Evolutionary conservation across 345 rosid genomes (phyloP).

Genomic region (Citrus sp.): DNA sequence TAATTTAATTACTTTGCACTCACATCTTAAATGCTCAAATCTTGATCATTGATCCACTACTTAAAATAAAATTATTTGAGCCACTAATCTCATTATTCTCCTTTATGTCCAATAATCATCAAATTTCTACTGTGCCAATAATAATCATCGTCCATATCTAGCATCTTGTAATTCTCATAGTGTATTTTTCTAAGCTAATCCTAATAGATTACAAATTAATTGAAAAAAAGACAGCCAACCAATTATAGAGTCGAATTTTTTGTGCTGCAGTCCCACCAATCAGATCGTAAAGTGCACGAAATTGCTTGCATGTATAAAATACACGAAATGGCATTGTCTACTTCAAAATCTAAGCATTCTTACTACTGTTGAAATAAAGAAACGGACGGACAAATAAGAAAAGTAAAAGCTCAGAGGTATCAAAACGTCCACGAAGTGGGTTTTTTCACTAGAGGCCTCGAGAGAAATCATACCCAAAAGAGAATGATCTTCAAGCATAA

Average conservation of each 20-base stretch:
- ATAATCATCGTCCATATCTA: too few species aligned
- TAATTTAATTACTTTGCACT: too few species aligned
- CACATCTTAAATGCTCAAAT: too few species aligned
- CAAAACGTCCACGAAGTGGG: slow-evolving; percentile 56
- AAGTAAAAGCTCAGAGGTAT: neutral
- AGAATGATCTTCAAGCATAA: slow-evolving; percentile 70
- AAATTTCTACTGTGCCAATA: neutral
- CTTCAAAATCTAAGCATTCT: neutral
- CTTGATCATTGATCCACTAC: too few species aligned
- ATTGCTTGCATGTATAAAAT: neutral
- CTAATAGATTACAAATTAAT: too few species aligned
- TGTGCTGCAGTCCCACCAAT: neutral
- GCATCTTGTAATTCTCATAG: too few species aligned
- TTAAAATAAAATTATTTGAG: too few species aligned
- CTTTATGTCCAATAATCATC: neutral
- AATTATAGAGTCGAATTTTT: too few species aligned
- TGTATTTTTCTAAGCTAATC: too few species aligned
- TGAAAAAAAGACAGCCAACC: neutral
- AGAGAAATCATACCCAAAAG: slow-evolving; percentile 61
- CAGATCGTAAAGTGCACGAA: neutral
- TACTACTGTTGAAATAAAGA: neutral
- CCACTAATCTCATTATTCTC: too few species aligned
- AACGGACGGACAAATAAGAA: neutral
- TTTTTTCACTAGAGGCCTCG: slow-evolving; percentile 19
- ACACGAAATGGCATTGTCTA: neutral